Base-by-base conservation (phyloP, 129 eudicot species). In the Scalesia atractyloides region DNA sequence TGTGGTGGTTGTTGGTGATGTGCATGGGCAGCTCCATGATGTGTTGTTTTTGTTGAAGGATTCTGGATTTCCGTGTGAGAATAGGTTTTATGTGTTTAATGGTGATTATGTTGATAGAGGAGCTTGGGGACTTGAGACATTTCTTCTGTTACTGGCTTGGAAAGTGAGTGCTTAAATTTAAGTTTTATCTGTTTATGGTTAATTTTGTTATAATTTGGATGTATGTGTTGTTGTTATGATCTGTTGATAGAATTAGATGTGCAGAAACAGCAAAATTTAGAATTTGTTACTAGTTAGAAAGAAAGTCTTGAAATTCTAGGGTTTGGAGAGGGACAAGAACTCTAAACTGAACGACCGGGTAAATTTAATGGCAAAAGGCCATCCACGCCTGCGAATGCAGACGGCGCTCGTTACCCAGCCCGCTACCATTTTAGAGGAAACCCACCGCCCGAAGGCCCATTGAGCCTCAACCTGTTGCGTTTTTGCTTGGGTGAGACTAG, bases 71-170 rank as follows among this genome's bases (percentile, higher is more conserved):
- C 97, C 97, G 7, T 69, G 74, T 54, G 91, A 90, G 3, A 82
- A 94, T 73, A 77, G 93, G 57, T 72, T 88, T 14, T 94, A 81
- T 75, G 98, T 94, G 62, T 94, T 94, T 65, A 94, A 94, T 81
- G 98, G 98, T 11, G 98, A 94, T 88, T 94, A 94, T 82, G 98
- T 94, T 24, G 98, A 94, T 70, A 72, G 98, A 68, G 98, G 98
- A 13, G 98, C 98, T 63, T 94, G 98, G 98, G 98, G 98, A 0
- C 93, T 94, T 68, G 98, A 94, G 73, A 91, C 96, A 6, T 94
- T 87, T 33, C 73, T 94, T 9, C 54, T 88, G 9, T 54, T 94
- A 46, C 67, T 94, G 56, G 93, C 97, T 77, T 94, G 98, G 98
- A 94, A 94, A 93, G 98, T 94, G 84, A 70, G 78, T 78, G 2